phyloP scores from a whole-genome alignment of 805 yeast genomes.

The Candida broadrunensis region DNA sequence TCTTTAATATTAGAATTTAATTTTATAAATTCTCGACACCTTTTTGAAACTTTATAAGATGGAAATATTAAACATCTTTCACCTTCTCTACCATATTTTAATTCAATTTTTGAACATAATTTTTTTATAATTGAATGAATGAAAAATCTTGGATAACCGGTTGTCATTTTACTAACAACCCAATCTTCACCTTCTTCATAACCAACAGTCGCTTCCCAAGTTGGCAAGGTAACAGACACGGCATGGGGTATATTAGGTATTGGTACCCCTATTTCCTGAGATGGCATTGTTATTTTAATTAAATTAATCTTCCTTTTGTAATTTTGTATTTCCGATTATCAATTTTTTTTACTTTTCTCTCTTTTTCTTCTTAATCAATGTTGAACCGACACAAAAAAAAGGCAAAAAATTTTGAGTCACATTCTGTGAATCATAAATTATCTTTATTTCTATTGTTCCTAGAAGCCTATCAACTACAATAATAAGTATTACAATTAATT shows the following conservation, averaged over 20 bases:
- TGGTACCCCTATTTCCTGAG: slow-evolving; percentile 67
- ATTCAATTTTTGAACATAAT: slow-evolving; percentile 51
- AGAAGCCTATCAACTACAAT: no score
- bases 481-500: no score
- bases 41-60: slow-evolving; percentile 70
- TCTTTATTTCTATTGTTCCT: no score
- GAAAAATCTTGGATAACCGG: slow-evolving; percentile 89
- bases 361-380: not conserved
- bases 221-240: slow-evolving; percentile 90
- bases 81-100: slow-evolving; percentile 74
- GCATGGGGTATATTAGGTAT: slow-evolving; percentile 93
- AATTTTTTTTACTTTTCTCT: no score
- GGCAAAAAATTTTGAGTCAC: no score
- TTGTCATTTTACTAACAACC: slow-evolving; percentile 71
- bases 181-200: slow-evolving; percentile 88
- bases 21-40: slow-evolving; percentile 78
- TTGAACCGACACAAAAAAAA: not conserved
- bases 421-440: no score
- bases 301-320: no score
- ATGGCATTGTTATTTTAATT: slow-evolving; percentile 14
- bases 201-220: slow-evolving; percentile 91
- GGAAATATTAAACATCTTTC: slow-evolving; percentile 79
- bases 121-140: slow-evolving; percentile 62
- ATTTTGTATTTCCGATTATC: no score
- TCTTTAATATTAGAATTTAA: slow-evolving; percentile 30